Evolutionary conservation across 2,329 filamentous ascomycete genomes (phyloP).

Genomic region (Phaeomoniella chlamydospora): DNA sequence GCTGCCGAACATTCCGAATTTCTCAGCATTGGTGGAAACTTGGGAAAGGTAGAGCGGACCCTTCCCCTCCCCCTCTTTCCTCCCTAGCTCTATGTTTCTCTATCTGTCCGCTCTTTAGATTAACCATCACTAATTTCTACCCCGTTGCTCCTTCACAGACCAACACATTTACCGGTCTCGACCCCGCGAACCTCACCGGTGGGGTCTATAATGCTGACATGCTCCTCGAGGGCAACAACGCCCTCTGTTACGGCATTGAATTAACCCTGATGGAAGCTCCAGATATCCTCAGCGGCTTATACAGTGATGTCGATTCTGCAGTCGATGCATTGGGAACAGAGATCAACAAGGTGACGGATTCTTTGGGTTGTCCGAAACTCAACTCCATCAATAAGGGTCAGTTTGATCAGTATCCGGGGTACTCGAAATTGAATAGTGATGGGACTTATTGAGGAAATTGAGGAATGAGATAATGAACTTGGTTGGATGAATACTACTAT

Average conservation of each 20-base stretch:
- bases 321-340: constrained; percentile 19
- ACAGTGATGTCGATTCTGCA: constrained; percentile 17
- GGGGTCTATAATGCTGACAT: constrained; percentile 27
- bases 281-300: constrained; percentile 24
- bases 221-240: constrained; percentile 33
- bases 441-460: constrained; percentile 7
- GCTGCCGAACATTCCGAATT: constrained; percentile 26
- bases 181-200: constrained; percentile 21
- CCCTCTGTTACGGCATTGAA: constrained; percentile 28
- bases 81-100: too few relatives aligned
- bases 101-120: too few relatives aligned
- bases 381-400: constrained; percentile 8
- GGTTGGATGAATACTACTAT: too few relatives aligned
- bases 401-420: constrained; percentile 12
- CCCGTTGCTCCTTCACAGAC: too few relatives aligned
- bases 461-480: too few relatives aligned
- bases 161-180: constrained; percentile 36
- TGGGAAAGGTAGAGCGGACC: too few relatives aligned
- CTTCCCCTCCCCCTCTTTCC: too few relatives aligned
- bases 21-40: constrained; percentile 36
- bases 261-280: constrained; percentile 25
- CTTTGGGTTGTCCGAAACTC: constrained; percentile 10
- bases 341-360: constrained; percentile 10
- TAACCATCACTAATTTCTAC: too few relatives aligned
- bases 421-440: constrained; percentile 3